Conservation (phyloP, 2,329 filamentous ascomycete species). For the Exophiala sp. region DNA sequence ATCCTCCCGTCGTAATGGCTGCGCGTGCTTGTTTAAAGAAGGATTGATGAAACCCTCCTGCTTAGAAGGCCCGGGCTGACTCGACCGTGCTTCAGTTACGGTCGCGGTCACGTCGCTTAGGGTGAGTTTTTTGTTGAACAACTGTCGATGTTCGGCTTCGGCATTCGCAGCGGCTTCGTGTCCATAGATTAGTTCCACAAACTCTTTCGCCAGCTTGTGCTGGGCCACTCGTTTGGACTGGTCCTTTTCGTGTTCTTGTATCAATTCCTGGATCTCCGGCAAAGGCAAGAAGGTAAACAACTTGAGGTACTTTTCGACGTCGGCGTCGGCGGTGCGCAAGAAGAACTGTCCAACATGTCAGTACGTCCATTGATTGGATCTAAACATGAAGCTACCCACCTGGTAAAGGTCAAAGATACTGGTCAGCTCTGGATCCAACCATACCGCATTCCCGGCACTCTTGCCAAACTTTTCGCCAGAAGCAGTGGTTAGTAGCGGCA, state of each 20-base stretch:
- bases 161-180: constrained; percentile 57
- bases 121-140: constrained; percentile 37
- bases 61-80: constrained; percentile 1
- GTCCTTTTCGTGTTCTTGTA: constrained; percentile 61
- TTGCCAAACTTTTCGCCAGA: constrained; percentile 91
- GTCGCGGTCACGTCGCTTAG: constrained; percentile 20
- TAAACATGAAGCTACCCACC: constrained; percentile 37
- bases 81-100: constrained; percentile 5
- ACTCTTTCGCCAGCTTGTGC: constrained; percentile 73
- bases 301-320: constrained; percentile 75
- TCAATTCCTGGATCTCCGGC: constrained; percentile 58
- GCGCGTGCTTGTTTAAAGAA: constrained; percentile 36
- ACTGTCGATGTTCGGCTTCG: constrained; percentile 49
- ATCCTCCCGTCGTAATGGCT: constrained; percentile 38
- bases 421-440: constrained; percentile 80
- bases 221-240: constrained; percentile 72
- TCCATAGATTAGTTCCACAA: constrained; percentile 75
- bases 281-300: constrained; percentile 85
- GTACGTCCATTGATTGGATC: neutral
- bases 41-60: constrained; percentile 20
- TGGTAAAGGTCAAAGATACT: constrained; percentile 78
- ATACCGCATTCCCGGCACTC: constrained; percentile 86
- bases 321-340: constrained; percentile 70
- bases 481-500: constrained; percentile 78
- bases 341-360: constrained; percentile 60